Conservation (phyloP, 345 rosid species). For the Eucalyptus decipiens region DNA sequence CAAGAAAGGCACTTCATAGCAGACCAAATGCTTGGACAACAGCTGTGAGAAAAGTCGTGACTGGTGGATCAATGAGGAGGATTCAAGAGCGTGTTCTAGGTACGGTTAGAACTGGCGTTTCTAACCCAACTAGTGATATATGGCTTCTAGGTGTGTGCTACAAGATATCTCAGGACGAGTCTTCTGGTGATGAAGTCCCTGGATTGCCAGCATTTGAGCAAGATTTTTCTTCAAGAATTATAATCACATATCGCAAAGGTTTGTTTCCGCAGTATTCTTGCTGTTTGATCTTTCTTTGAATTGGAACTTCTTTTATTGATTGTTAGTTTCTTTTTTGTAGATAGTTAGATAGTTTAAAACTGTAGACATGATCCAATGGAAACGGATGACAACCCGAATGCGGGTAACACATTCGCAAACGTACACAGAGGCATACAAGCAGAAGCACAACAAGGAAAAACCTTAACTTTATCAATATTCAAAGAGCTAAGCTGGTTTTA, state of each 20-base stretch:
- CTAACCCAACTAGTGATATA: constrained; percentile 50
- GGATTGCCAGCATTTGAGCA: constrained; percentile 44
- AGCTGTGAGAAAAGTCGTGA: constrained; percentile 52
- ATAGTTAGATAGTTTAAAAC: neutral
- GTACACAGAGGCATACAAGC: neutral
- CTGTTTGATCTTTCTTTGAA: neutral
- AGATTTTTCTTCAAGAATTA: constrained; percentile 74
- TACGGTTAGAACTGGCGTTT: constrained; percentile 47
- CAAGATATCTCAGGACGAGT: constrained; percentile 36
- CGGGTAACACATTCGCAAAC: neutral
- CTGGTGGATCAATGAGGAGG: constrained; percentile 78
- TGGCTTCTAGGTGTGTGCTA: constrained; percentile 84
- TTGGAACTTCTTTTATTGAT: neutral
- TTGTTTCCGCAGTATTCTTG: neutral
- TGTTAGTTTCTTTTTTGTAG: neutral
- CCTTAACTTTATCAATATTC: neutral
- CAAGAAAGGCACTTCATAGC: constrained; percentile 20
- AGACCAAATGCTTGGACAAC: constrained; percentile 57
- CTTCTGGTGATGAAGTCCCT: constrained; percentile 22
- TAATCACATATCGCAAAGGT: constrained; percentile 91
- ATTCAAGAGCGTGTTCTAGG: constrained; percentile 84
- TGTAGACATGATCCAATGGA: neutral
- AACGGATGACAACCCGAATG: neutral
- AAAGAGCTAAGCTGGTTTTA: neutral
- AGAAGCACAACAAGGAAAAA: neutral